A percentile compares a stretch with the other conserved stretches of the same genome.
phyloP scores from a whole-genome alignment of 345 rosid genomes.

The Pistacia atlantica region DNA sequence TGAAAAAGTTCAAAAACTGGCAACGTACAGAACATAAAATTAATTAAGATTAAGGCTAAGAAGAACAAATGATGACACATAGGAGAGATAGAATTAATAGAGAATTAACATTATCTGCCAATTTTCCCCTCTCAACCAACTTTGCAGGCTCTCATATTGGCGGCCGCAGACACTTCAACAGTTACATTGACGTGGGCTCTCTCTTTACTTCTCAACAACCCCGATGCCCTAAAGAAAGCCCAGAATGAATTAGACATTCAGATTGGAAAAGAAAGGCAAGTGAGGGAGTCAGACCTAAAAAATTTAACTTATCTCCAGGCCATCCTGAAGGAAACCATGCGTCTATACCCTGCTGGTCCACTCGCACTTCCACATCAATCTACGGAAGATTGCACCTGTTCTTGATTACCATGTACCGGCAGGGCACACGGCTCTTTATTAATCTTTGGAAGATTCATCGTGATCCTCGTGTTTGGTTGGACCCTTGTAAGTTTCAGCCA shows the following conservation, averaged over 20 bases:
- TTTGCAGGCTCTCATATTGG: conserved; percentile 24
- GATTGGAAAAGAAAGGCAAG: conserved; percentile 6
- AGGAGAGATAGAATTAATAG: too few relatives aligned
- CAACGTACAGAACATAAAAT: too few relatives aligned
- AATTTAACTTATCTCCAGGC: conserved; percentile 37
- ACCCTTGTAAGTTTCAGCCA: conserved; percentile 31
- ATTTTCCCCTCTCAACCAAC: background rate
- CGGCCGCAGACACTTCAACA: conserved; percentile 31
- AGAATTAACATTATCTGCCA: too few relatives aligned
- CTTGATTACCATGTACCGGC: conserved; percentile 26
- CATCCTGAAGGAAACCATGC: conserved; percentile 40
- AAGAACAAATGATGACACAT: too few relatives aligned
- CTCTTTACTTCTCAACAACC: conserved; percentile 34
- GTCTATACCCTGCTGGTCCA: conserved; percentile 31
- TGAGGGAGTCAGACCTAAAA: conserved; percentile 27
- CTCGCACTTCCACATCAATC: conserved; percentile 26
- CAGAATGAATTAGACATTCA: conserved; percentile 30
- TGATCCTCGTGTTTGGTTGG: conserved; percentile 32
- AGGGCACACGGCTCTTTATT: conserved; percentile 24
- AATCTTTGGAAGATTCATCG: conserved; percentile 34
- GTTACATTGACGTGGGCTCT: conserved; percentile 34
- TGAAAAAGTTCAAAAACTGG: too few relatives aligned
- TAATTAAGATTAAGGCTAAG: too few relatives aligned
- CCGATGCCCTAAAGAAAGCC: conserved; percentile 9
- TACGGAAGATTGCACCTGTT: conserved; percentile 20